phyloP scores from a whole-genome alignment of 345 rosid species.

The Melaleuca alternifolia region DNA sequence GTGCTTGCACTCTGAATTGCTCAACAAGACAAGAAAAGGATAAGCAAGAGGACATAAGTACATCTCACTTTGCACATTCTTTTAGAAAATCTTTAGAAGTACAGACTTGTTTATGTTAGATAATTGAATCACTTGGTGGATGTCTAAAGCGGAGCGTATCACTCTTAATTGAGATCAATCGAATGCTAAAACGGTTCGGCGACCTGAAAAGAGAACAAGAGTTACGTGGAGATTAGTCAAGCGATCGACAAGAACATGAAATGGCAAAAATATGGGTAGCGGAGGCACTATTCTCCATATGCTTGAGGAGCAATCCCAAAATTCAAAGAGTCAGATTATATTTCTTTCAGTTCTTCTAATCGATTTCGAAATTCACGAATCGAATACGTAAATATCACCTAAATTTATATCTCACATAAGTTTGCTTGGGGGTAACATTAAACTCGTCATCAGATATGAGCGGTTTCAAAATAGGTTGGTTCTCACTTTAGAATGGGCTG shows the following conservation, averaged over 20 bases:
- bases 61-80: not conserved
- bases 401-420: no score
- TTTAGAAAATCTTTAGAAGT: not conserved
- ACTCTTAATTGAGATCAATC: not conserved
- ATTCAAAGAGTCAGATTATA: no score
- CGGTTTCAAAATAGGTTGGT: no score
- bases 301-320: no score
- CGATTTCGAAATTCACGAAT: no score
- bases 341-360: no score
- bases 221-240: not conserved
- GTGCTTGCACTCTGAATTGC: not conserved
- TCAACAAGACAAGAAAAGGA: not conserved
- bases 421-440: no score
- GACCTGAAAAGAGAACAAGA: not conserved
- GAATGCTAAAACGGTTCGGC: not conserved
- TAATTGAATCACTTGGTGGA: not conserved
- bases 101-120: not conserved
- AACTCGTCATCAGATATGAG: no score
- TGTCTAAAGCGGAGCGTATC: not conserved
- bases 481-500: no score
- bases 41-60: not conserved
- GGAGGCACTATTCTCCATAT: no score
- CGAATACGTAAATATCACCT: no score
- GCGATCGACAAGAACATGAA: not conserved
- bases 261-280: no score